Evolutionary conservation across 768 basidiomycete species (phyloP).

Genomic region (Crucibulum laeve): DNA sequence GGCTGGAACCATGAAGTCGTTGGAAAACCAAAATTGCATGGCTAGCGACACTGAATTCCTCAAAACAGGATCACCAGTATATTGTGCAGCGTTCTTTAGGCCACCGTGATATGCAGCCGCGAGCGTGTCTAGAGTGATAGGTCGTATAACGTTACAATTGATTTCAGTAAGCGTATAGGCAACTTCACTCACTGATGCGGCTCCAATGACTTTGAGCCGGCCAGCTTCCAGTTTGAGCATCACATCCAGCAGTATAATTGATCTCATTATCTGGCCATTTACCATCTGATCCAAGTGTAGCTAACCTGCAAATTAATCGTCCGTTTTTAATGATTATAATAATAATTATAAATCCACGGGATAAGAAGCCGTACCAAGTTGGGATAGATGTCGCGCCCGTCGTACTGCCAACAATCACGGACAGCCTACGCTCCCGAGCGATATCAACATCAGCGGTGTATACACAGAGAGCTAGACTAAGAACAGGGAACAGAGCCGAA

Average conservation of each 20-base stretch:
- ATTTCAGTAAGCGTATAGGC: neutral
- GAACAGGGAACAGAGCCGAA: neutral
- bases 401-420: conserved; percentile 34
- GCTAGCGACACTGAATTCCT: conserved; percentile 29
- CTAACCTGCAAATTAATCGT: conserved; percentile 10
- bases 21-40: conserved; percentile 48
- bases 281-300: conserved; percentile 19
- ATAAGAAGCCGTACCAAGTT: conserved; percentile 24
- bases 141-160: neutral
- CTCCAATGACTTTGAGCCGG: conserved; percentile 50
- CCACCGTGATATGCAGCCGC: conserved; percentile 51
- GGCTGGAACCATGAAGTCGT: conserved; percentile 40
- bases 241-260: conserved; percentile 49
- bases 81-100: conserved; percentile 29
- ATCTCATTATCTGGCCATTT: conserved; percentile 40
- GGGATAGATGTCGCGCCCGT: conserved; percentile 34
- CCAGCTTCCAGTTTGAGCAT: conserved; percentile 51
- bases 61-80: conserved; percentile 25
- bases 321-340: too few species aligned
- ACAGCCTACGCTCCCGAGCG: conserved; percentile 30
- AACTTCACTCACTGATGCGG: conserved; percentile 30
- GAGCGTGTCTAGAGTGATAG: conserved; percentile 31
- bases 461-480: neutral
- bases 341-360: neutral
- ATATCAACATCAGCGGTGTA: conserved; percentile 23